Percentiles rank a stretch among this genome's conserved stretches.
Conservation (phyloP, 2,329 filamentous ascomycete species). For the Elsinoe ampelina region DNA sequence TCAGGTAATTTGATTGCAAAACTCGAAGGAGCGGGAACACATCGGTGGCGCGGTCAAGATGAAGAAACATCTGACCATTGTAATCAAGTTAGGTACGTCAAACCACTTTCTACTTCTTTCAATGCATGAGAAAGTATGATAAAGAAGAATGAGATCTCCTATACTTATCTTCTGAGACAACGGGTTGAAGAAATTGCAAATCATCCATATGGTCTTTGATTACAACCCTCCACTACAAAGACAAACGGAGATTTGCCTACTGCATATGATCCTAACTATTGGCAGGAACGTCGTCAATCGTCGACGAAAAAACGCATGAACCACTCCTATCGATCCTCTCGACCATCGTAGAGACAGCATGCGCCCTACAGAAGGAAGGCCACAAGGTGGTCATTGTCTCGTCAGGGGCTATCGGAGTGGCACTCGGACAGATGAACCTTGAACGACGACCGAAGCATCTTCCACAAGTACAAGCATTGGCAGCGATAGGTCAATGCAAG, state of each 20-base stretch:
- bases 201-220: no score
- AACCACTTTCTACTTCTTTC: background rate
- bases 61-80: constrained; percentile 66
- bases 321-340: constrained; percentile 84
- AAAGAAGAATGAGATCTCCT: no score
- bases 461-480: constrained; percentile 81
- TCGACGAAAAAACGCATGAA: constrained; percentile 90
- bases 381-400: constrained; percentile 94
- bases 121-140: background rate
- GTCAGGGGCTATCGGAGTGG: constrained; percentile 92
- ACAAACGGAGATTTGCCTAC: no score
- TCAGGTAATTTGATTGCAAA: background rate
- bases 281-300: constrained; percentile 93
- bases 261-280: constrained; percentile 1
- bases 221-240: no score
- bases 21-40: background rate
- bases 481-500: constrained; percentile 90
- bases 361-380: constrained; percentile 78
- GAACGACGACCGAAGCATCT: constrained; percentile 82
- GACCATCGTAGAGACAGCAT: constrained; percentile 87
- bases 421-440: constrained; percentile 80
- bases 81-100: constrained; percentile 72
- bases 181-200: no score
- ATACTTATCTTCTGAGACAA: no score
- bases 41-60: constrained; percentile 33